Conservation (phyloP, 371 early-diverging fungal genomes). For the Mortierella sp. region DNA sequence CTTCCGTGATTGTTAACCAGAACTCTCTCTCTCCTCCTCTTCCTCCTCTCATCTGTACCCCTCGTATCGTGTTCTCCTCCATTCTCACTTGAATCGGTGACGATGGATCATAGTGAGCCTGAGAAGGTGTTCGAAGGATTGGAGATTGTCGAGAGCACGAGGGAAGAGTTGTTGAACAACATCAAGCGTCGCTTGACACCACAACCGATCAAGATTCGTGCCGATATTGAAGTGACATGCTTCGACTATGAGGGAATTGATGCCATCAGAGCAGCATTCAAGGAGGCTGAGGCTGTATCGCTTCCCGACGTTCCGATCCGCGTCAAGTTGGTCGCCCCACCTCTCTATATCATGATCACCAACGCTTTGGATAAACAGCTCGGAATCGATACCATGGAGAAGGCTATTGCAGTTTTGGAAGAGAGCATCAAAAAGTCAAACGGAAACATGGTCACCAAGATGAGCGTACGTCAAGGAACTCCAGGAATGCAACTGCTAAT, state of each 20-base stretch:
- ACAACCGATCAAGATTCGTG: conserved; percentile 96
- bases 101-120: conserved; percentile 72
- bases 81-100: no score
- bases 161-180: conserved; percentile 83
- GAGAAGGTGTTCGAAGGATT: conserved; percentile 90
- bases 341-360: conserved; percentile 94
- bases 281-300: conserved; percentile 90
- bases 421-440: conserved; percentile 77
- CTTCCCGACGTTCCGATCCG: conserved; percentile 85
- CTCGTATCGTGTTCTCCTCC: background rate
- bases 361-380: conserved; percentile 87
- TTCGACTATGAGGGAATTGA: conserved; percentile 97
- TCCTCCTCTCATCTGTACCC: background rate
- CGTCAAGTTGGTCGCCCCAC: conserved; percentile 90
- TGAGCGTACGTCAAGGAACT: conserved; percentile 79
- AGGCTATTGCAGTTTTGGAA: conserved; percentile 87
- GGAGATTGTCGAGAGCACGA: conserved; percentile 70
- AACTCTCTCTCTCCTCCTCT: background rate
- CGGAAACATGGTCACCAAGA: conserved; percentile 87
- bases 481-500: no score
- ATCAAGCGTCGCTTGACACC: conserved; percentile 95
- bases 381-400: conserved; percentile 91
- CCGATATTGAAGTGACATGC: conserved; percentile 98
- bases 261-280: conserved; percentile 94
- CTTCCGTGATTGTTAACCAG: conserved; percentile 5